Evolutionary conservation across 257 asterid genomes (phyloP).

Genomic region (Dorcoceras hygrometricum): DNA sequence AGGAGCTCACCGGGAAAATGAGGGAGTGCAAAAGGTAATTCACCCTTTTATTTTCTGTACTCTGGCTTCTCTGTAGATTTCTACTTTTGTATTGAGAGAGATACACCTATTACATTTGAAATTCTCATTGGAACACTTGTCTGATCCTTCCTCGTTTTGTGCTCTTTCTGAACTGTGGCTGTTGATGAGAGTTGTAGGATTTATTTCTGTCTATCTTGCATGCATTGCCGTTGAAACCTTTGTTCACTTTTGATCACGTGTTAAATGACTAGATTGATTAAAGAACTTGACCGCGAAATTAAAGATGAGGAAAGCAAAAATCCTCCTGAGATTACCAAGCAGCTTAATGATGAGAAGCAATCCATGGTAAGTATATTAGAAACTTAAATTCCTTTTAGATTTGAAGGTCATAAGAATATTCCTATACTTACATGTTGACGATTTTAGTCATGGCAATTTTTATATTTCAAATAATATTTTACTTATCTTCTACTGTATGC

Average conservation of each 20-base stretch:
- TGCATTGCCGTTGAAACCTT: constrained; percentile 20
- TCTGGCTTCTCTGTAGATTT: constrained; percentile 9
- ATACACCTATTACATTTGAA: constrained; percentile 8
- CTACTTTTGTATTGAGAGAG: constrained; percentile 6
- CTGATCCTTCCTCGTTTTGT: constrained; percentile 13
- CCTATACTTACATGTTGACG: constrained; percentile 4
- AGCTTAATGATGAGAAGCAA: constrained; percentile 94
- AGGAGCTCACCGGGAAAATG: constrained; percentile 92
- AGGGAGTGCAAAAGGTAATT: constrained; percentile 87
- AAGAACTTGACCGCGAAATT: constrained; percentile 95
- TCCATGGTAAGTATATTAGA: constrained; percentile 55
- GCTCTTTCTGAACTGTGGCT: constrained; percentile 18
- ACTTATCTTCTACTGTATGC: background rate
- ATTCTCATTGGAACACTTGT: background rate
- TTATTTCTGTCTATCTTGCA: constrained; percentile 15
- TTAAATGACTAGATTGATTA: constrained; percentile 59
- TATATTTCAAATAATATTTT: background rate
- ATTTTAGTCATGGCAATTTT: background rate
- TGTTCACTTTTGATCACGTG: constrained; percentile 13
- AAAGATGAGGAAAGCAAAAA: constrained; percentile 87
- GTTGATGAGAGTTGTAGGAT: constrained; percentile 9
- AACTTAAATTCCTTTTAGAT: constrained; percentile 6
- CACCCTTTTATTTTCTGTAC: background rate
- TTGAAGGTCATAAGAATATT: constrained; percentile 7
- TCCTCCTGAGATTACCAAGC: constrained; percentile 72